Base-by-base conservation (phyloP, 805 yeast species). In the Kazachstania taianensis region DNA sequence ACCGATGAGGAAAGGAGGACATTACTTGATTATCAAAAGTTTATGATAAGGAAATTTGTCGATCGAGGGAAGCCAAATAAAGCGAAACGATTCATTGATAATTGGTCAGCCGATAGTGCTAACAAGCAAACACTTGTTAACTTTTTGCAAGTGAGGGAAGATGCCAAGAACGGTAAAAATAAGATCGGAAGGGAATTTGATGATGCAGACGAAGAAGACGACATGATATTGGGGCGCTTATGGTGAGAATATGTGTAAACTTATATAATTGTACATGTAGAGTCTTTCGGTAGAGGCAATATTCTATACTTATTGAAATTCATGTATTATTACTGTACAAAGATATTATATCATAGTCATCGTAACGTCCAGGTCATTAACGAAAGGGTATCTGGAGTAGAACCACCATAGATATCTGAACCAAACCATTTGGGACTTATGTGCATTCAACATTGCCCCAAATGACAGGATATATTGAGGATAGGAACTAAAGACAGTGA, bases 371-470 rank as follows among this genome's bases (percentile, higher is more conserved):
- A 83, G 63, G 49, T 82, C 86, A 57, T 89, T 87, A 35, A 72
- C 71, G 29, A 78, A 75, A 66, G 83, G 72, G 59, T 85, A 89
- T 42, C 87, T 67, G 41, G 94, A 80, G 12, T 78, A 58, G 5
- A 72, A 40, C 52, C 92, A 65, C 96, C 96, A 92, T 1, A 85
- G 78, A 63, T 81, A 82, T 45, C 98, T 69, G 57, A 80, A 92
- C 96, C 96, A 89, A 7, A 81, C 87, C 82, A 92, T 82, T 57
- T 92, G 98, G 2, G 94, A 75, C 42, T 67, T 67, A 59, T 92
- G 97, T 3, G 81, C 94, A 44, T 68, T 67, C 3, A 78, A 62
- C 95, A 89, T 85, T 4, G 94, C 81, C 0, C 80, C 69, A 37
- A 77, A 65, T 4, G 70, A 51, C 10, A 62, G 37, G 1, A 61